Conservation (phyloP, 768 basidiomycete species). For the Mycena crocata region DNA sequence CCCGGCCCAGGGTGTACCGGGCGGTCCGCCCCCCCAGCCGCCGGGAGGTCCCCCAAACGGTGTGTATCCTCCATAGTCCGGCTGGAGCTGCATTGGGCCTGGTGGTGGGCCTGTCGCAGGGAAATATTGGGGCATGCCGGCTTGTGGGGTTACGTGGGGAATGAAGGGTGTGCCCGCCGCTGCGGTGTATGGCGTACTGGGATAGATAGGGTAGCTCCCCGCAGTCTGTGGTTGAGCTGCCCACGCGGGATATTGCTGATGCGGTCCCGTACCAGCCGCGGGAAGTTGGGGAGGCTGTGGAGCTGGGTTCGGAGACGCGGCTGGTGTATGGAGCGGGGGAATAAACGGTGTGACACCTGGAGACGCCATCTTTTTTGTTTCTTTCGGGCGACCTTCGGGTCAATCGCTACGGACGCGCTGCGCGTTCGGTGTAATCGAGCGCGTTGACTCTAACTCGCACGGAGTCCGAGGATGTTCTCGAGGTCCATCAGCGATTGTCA, state of each 20-base stretch:
- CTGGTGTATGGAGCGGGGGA: constrained; percentile 55
- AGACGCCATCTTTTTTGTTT: constrained; percentile 33
- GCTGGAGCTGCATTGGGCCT: constrained; percentile 17
- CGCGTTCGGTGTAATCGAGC: constrained; percentile 15
- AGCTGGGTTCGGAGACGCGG: constrained; percentile 47
- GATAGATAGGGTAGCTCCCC: constrained; percentile 52
- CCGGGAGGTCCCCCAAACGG: constrained; percentile 14
- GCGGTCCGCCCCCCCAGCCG: neutral
- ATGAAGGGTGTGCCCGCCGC: constrained; percentile 47
- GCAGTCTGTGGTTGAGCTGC: constrained; percentile 46
- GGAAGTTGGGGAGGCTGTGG: constrained; percentile 52
- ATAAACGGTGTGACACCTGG: constrained; percentile 49
- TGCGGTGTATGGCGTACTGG: constrained; percentile 49
- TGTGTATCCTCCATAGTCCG: constrained; percentile 21
- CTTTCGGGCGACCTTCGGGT: constrained; percentile 15
- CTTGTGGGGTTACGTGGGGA: constrained; percentile 41
- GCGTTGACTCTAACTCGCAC: constrained; percentile 21
- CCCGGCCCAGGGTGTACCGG: constrained; percentile 18
- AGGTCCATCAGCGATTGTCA: constrained; percentile 14
- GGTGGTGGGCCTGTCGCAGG: constrained; percentile 27
- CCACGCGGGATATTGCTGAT: constrained; percentile 46
- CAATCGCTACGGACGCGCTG: constrained; percentile 28
- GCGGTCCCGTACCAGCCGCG: constrained; percentile 37
- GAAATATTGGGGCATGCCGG: constrained; percentile 24
- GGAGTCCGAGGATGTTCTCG: constrained; percentile 19